Conservation (phyloP, 2,329 filamentous ascomycete species). For the Venturia pyrina region DNA sequence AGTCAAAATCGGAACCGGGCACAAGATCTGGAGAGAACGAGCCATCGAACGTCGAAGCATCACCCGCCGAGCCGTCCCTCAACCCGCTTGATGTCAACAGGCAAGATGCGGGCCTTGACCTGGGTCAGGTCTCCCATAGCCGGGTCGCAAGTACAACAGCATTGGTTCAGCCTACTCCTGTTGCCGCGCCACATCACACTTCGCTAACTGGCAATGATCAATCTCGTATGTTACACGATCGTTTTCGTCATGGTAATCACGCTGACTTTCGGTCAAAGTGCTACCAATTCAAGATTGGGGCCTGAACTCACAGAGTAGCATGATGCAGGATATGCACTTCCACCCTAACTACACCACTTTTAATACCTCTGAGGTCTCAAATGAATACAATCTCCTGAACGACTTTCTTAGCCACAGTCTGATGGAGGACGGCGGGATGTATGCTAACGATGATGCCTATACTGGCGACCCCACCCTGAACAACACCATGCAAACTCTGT, state of each 20-base stretch:
- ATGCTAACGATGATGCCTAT: constrained; percentile 39
- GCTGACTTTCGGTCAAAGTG: constrained; percentile 14
- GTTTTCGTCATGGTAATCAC: constrained; percentile 18
- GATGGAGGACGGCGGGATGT: constrained; percentile 55
- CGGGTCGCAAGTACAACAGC: constrained; percentile 39
- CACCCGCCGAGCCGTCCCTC: constrained; percentile 21
- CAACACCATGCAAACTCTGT: constrained; percentile 28
- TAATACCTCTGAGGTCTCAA: constrained; percentile 82
- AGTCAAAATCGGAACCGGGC: constrained; percentile 51
- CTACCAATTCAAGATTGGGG: constrained; percentile 69
- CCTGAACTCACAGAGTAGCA: constrained; percentile 50
- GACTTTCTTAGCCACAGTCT: constrained; percentile 91
- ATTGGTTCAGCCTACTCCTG: constrained; percentile 61
- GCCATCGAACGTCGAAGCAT: constrained; percentile 20
- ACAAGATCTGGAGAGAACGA: constrained; percentile 24
- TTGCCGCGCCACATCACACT: constrained; percentile 56
- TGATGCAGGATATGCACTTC: constrained; percentile 90
- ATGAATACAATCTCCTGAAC: constrained; percentile 93
- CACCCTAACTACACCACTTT: constrained; percentile 87
- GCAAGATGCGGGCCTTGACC: constrained; percentile 28
- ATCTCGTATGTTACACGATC: constrained; percentile 54
- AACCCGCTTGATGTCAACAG: constrained; percentile 22
- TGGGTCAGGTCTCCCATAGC: constrained; percentile 25
- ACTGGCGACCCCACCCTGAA: constrained; percentile 45
- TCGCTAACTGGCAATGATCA: constrained; percentile 55